Base-by-base conservation (phyloP, 345 rosid species). In the Brassica incana region DNA sequence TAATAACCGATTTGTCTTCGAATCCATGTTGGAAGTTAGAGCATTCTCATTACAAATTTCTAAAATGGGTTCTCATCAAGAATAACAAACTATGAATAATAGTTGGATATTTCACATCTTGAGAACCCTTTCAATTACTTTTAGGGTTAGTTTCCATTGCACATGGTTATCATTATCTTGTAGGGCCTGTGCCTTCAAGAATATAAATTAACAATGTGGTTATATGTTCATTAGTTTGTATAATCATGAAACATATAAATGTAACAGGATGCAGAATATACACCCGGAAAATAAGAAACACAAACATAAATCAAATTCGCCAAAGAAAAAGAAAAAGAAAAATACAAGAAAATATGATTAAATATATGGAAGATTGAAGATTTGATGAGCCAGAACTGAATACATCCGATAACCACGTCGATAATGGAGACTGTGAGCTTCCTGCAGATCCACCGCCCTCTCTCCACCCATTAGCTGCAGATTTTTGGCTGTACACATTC, bases 401-500 rank as follows among this genome's bases (percentile, higher is more conserved):
- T 8, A 82, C 80, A 77, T 72, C 79, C 4, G 92, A 85, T 56
- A 85, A 65, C 92, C 90, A 85, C 15, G 75, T 33, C 6, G 82
- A 69, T 25, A 79, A 74, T 4, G 82, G 82, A 30, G 82, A 74
- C 25, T 78, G 20, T 61, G 89, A 80, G 78, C 75, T 77, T 15
- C 38, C 82, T 16, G n/a, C 76, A 0, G 23, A 27, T 63, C 88
- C 70, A 54, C 83, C 6, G 70, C 74, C 16, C 23, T 84, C 60
- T 85, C 69, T 40, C 84, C 86, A 27, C 76, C 68, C 86, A 27
- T 65, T 89, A 5, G 84, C 85, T 56, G 88, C 88, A 3, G 91
- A 88, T 75, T 89, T 89, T 83, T 84, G 86, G 78, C 95, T 89
- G 87, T 61, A 29, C 63, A 80, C 11, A 68, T 45, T 43, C 36